phyloP scores from a whole-genome alignment of 1,284 basidiomycete species.

The Austropuccinia psidii region DNA sequence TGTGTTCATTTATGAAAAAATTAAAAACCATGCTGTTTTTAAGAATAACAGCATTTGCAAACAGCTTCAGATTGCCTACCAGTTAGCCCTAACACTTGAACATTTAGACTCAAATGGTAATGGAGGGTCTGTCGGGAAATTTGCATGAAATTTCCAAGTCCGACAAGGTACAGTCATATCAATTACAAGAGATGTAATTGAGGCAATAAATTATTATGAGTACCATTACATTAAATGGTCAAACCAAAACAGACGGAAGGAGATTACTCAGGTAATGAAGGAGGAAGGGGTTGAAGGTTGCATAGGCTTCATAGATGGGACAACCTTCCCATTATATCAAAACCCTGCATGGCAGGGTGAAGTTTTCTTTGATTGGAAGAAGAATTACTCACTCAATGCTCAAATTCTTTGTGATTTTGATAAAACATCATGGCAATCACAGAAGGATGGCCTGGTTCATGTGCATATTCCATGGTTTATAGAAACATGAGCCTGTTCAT shows the following conservation, averaged over 20 bases:
- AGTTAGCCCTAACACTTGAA: neutral
- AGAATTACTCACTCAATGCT: neutral
- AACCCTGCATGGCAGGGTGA: neutral
- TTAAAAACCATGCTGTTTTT: neutral
- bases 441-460: no score
- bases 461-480: no score
- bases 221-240: no score
- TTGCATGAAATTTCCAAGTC: neutral
- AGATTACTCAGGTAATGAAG: neutral
- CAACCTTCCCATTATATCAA: neutral
- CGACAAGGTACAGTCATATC: neutral
- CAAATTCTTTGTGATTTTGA: slow-evolving; percentile 5
- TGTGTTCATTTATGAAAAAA: neutral
- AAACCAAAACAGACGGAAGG: neutral
- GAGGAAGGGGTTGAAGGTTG: neutral
- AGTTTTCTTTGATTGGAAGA: slow-evolving; percentile 2
- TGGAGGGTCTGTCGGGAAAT: neutral
- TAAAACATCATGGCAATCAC: no score
- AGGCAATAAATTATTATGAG: neutral
- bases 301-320: neutral
- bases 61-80: neutral
- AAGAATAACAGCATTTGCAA: neutral
- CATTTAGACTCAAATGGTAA: no score
- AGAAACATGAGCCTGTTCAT: no score
- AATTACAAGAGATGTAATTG: neutral